phyloP scores from a whole-genome alignment of 768 basidiomycete species.

The Punctularia strigosozonata region DNA sequence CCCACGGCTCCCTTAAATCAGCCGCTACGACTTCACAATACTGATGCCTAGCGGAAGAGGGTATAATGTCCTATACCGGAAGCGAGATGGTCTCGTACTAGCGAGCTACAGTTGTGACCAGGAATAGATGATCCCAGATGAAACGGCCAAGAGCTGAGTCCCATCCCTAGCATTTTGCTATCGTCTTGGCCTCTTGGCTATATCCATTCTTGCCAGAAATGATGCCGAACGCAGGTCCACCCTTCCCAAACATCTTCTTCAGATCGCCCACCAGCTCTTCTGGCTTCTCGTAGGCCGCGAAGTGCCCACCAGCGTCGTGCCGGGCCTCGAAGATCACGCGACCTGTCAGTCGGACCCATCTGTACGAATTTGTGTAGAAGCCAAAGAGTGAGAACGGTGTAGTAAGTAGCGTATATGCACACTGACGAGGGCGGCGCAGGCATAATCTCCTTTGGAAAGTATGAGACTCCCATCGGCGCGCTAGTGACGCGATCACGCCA shows the following conservation, averaged over 20 bases:
- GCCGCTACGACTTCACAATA: no score
- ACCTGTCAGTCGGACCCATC: constrained; percentile 13
- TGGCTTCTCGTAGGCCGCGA: constrained; percentile 16
- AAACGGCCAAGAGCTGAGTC: no score
- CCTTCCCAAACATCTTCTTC: constrained; percentile 15
- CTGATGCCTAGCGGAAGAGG: no score
- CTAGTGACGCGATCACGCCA: background rate
- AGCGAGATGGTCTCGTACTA: no score
- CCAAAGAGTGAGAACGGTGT: background rate
- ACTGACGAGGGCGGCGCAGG: constrained; percentile 10
- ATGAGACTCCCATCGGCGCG: constrained; percentile 18
- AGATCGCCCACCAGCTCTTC: constrained; percentile 14
- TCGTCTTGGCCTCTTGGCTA: no score
- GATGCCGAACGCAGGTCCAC: constrained; percentile 13
- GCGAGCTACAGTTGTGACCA: no score
- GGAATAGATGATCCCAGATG: no score
- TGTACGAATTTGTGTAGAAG: constrained; percentile 1
- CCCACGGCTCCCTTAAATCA: no score
- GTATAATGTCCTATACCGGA: no score
- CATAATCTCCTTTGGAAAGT: constrained; percentile 17
- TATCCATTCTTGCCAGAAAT: no score
- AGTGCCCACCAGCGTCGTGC: constrained; percentile 17
- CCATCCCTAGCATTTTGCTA: no score
- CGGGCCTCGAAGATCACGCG: constrained; percentile 14
- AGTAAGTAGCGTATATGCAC: constrained; percentile 1